phyloP scores from a whole-genome alignment of 2,329 filamentous ascomycete species.

The Beauveria brongniartii region DNA sequence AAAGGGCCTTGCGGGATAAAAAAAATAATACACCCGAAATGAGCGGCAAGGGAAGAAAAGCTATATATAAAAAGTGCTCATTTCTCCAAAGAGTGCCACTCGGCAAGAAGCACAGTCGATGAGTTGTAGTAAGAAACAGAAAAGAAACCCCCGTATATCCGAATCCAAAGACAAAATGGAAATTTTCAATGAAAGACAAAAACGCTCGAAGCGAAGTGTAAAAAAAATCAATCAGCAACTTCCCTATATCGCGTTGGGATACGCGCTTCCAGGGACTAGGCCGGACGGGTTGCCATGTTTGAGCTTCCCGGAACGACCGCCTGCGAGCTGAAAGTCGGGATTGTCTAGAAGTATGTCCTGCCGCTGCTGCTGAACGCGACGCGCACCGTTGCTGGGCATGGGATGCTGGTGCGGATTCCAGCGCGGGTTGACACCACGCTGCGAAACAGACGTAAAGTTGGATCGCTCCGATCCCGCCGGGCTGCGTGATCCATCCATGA shows the following conservation, averaged over 20 bases:
- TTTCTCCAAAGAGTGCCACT: neutral
- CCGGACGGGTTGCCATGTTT: slow-evolving; percentile 23
- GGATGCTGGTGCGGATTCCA: slow-evolving; percentile 57
- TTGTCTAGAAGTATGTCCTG: slow-evolving; percentile 74
- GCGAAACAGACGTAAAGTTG: slow-evolving; percentile 84
- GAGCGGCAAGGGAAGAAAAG: neutral
- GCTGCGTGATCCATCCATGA: slow-evolving; percentile 50
- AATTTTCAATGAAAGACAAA: slow-evolving; percentile 1
- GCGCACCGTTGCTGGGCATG: slow-evolving; percentile 33
- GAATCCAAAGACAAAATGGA: slow-evolving; percentile 1
- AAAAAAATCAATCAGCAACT: neutral
- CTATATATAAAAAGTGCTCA: slow-evolving; percentile 2
- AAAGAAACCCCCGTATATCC: neutral
- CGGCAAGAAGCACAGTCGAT: neutral
- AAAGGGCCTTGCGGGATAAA: neutral
- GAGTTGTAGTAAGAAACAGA: neutral
- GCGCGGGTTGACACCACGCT: slow-evolving; percentile 78
- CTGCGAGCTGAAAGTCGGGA: slow-evolving; percentile 74
- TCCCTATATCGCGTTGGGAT: slow-evolving; percentile 32
- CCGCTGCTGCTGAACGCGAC: slow-evolving; percentile 44
- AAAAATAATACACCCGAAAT: slow-evolving; percentile 4
- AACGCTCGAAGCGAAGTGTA: slow-evolving; percentile 1
- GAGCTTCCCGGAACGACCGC: slow-evolving; percentile 24
- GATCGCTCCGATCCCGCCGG: slow-evolving; percentile 72
- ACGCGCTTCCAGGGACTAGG: slow-evolving; percentile 47